A percentile compares a stretch with the other conserved stretches of the same genome.
phyloP scores from a whole-genome alignment of 495 filamentous ascomycete genomes.

The Lophiostoma macrostomum region DNA sequence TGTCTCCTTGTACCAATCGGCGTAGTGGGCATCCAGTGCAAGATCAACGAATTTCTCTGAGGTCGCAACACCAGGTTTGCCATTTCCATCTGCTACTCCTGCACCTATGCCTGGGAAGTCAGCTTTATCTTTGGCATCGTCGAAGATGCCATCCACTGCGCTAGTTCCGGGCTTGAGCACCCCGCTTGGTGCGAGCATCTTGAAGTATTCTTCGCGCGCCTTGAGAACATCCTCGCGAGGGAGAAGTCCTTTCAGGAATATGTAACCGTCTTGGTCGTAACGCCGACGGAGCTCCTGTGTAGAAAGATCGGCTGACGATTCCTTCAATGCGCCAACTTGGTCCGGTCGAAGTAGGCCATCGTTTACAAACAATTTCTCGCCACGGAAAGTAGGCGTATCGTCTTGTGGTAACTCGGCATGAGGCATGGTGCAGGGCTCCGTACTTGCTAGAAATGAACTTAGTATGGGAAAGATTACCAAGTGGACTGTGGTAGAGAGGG shows the following conservation, averaged over 20 bases:
- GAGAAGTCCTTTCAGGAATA: constrained; percentile 58
- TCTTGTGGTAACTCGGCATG: constrained; percentile 15
- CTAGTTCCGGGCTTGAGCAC: constrained; percentile 49
- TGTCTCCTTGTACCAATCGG: constrained; percentile 56
- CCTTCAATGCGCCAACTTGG: constrained; percentile 46
- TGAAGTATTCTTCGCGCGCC: constrained; percentile 57
- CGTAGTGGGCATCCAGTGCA: constrained; percentile 54
- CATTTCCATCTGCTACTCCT: constrained; percentile 50
- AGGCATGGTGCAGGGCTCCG: constrained; percentile 5
- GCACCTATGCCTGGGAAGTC: constrained; percentile 58
- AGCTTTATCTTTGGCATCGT: constrained; percentile 46
- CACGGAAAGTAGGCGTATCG: constrained; percentile 13
- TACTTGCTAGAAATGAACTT: neutral
- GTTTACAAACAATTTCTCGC: constrained; percentile 43
- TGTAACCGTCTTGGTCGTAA: constrained; percentile 57
- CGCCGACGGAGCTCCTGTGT: constrained; percentile 50
- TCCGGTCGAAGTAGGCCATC: constrained; percentile 53
- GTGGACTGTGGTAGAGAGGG: no score
- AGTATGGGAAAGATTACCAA: neutral
- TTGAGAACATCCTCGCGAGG: constrained; percentile 57
- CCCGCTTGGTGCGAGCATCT: constrained; percentile 51
- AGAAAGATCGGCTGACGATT: constrained; percentile 38
- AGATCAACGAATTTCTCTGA: constrained; percentile 53
- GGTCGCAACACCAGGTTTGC: constrained; percentile 44
- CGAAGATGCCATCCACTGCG: constrained; percentile 49